Conservation (phyloP, 345 rosid species). For the Schrenkiella parvula region DNA sequence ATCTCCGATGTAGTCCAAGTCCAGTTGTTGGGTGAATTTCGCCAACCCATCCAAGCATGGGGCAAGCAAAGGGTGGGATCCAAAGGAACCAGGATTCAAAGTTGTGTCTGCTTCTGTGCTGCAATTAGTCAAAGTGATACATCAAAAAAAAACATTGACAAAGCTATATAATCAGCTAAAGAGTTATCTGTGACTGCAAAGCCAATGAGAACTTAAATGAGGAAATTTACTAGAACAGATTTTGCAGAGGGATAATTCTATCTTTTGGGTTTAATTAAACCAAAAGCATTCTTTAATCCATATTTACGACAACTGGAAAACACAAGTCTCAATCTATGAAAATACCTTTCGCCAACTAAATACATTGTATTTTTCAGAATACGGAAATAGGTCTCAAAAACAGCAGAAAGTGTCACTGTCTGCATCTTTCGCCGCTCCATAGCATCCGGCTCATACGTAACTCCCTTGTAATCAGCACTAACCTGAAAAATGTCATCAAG, state of each 20-base stretch:
- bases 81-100: constrained; percentile 35
- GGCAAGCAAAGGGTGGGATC: constrained; percentile 64
- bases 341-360: constrained; percentile 50
- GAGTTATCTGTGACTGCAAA: neutral
- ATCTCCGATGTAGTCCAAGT: constrained; percentile 83
- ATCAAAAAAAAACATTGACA: neutral
- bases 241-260: neutral
- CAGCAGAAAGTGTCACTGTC: constrained; percentile 71
- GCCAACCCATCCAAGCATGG: constrained; percentile 86
- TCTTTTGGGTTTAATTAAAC: too few relatives aligned
- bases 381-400: constrained; percentile 90
- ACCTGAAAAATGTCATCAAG: constrained; percentile 43
- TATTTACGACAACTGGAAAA: neutral
- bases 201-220: neutral
- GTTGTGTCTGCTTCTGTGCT: constrained; percentile 46
- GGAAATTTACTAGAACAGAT: neutral
- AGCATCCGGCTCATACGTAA: constrained; percentile 55
- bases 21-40: constrained; percentile 78
- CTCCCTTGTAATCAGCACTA: constrained; percentile 78
- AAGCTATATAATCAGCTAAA: neutral
- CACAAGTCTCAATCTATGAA: neutral
- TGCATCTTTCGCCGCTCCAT: constrained; percentile 69
- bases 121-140: constrained; percentile 7
- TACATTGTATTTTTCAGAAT: constrained; percentile 70
- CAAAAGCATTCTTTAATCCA: neutral